Evolutionary conservation across 2,329 filamentous ascomycete genomes (phyloP).

Genomic region (Hymenoscyphus albidus): DNA sequence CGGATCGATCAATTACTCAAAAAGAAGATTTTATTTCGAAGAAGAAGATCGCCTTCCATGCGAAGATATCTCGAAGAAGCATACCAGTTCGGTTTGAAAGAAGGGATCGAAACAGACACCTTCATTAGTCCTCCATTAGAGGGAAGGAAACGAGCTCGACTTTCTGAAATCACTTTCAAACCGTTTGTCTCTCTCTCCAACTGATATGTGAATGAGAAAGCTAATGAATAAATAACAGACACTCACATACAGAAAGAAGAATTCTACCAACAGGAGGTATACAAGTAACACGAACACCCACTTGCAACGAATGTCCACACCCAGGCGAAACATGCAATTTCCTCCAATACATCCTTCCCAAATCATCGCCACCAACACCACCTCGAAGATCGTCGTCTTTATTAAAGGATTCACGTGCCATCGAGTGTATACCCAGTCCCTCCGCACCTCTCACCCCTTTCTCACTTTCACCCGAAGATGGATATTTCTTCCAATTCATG

Average conservation of each 20-base stretch:
- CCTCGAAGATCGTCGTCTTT: constrained; percentile 18
- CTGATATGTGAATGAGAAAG: neutral
- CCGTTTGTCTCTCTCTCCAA: constrained; percentile 1
- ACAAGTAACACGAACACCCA: constrained; percentile 4
- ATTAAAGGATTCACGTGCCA: constrained; percentile 10
- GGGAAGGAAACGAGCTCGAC: neutral
- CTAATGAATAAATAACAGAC: constrained; percentile 8
- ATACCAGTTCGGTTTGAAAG: neutral
- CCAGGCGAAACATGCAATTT: constrained; percentile 10
- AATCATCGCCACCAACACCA: constrained; percentile 15
- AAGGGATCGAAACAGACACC: neutral
- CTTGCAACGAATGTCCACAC: constrained; percentile 15
- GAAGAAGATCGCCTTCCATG: constrained; percentile 4
- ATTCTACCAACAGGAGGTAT: constrained; percentile 2
- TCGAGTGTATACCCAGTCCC: constrained; percentile 13
- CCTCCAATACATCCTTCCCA: constrained; percentile 6
- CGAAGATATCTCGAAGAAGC: constrained; percentile 4
- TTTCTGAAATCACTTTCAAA: neutral
- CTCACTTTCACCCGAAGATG: constrained; percentile 12
- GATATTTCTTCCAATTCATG: constrained; percentile 13
- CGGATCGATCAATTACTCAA: constrained; percentile 13
- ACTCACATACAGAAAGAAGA: neutral
- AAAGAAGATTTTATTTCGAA: constrained; percentile 11
- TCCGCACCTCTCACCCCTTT: constrained; percentile 15
- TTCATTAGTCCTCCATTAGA: neutral